Percentiles rank a stretch among this genome's conserved stretches.
Conservation (phyloP, 306 rosid genomes). For the Pachyrhizus erosus region DNA sequence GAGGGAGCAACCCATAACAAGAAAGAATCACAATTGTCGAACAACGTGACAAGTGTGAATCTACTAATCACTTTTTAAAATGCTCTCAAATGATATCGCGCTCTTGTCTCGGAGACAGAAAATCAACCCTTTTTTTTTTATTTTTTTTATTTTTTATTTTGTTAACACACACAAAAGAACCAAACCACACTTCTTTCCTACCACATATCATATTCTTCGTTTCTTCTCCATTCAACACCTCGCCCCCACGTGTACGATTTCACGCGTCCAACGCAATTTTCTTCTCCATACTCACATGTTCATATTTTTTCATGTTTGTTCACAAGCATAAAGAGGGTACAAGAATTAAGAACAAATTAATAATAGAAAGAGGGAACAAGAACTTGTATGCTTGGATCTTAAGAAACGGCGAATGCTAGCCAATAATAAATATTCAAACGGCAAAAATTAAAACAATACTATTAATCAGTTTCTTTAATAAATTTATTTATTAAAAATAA, state of each 20-base stretch:
- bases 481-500: no score
- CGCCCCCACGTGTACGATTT: conserved; percentile 55
- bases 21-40: conserved; percentile 28
- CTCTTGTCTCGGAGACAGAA: conserved; percentile 48
- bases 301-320: conserved; percentile 23
- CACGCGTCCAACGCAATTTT: conserved; percentile 37
- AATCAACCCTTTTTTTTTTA: conserved; percentile 25
- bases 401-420: conserved; percentile 49
- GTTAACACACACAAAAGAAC: conserved; percentile 34
- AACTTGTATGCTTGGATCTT: conserved; percentile 49
- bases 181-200: not conserved
- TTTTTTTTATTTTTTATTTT: no score
- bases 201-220: not conserved
- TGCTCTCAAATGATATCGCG: conserved; percentile 21
- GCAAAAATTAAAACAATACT: not conserved
- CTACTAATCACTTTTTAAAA: conserved; percentile 41
- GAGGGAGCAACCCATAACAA: conserved; percentile 32
- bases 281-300: conserved; percentile 12
- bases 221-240: conserved; percentile 27
- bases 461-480: not conserved
- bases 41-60: conserved; percentile 48
- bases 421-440: conserved; percentile 31
- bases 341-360: not conserved
- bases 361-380: not conserved
- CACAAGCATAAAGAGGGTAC: conserved; percentile 11